Conservation (phyloP, 2,329 filamentous ascomycete genomes). For the Sclerotiophoma versabilis region DNA sequence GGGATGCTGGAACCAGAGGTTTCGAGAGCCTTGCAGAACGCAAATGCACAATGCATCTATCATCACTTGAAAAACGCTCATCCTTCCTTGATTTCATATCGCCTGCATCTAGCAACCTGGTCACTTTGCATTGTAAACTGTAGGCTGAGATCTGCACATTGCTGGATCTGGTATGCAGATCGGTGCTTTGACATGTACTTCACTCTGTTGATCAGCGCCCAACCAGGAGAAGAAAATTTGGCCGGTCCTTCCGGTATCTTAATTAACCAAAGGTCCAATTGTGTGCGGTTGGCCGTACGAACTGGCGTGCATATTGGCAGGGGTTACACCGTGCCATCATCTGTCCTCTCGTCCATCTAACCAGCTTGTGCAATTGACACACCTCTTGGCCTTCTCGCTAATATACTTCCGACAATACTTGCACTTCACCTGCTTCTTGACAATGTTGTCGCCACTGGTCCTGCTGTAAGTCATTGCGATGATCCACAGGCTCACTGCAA, state of each 20-base stretch:
- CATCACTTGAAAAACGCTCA: neutral
- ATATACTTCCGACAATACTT: conserved; percentile 70
- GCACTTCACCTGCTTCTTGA: conserved; percentile 74
- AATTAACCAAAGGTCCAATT: too few relatives aligned
- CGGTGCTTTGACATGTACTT: neutral
- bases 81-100: neutral
- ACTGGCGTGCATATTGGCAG: neutral
- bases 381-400: conserved; percentile 67
- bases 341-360: conserved; percentile 62
- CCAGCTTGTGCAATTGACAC: conserved; percentile 66
- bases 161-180: neutral
- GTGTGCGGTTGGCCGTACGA: too few relatives aligned
- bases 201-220: neutral
- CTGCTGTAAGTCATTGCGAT: conserved; percentile 69
- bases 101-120: conserved; percentile 1
- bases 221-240: too few relatives aligned
- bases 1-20: neutral
- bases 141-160: neutral
- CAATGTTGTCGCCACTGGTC: conserved; percentile 69
- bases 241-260: too few relatives aligned
- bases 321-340: neutral
- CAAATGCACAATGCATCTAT: neutral
- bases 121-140: neutral
- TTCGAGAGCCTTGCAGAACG: neutral
- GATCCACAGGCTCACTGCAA: conserved; percentile 70